phyloP scores from a whole-genome alignment of 1,284 basidiomycete species.

The Leccinum holopus region DNA sequence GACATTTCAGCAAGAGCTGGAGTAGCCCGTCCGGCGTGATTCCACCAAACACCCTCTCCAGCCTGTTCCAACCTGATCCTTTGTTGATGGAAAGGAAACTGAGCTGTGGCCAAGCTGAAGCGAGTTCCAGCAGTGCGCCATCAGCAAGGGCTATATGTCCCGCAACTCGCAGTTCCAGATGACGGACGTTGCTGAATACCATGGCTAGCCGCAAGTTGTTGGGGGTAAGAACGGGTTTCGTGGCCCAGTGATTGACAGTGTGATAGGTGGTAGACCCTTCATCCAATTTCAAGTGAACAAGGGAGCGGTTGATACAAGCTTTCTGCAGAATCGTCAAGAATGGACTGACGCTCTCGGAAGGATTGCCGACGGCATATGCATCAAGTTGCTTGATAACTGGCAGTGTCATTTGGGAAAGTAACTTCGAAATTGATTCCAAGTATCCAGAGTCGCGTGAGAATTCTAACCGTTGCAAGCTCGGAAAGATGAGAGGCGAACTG shows the following conservation, averaged over 20 bases:
- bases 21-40: not conserved
- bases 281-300: not conserved
- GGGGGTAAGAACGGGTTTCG: too few species aligned
- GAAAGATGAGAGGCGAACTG: not conserved
- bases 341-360: not conserved
- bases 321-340: not conserved
- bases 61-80: not conserved
- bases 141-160: not conserved
- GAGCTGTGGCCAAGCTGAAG: not conserved
- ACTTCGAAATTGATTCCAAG: not conserved
- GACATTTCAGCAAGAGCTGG: not conserved
- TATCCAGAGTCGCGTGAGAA: not conserved
- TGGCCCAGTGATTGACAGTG: not conserved
- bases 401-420: not conserved
- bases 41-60: not conserved
- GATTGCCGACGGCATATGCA: rapidly evolving
- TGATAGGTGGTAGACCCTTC: not conserved
- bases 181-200: too few species aligned
- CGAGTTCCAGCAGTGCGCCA: not conserved
- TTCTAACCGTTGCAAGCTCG: not conserved
- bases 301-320: not conserved
- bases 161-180: too few species aligned
- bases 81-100: not conserved
- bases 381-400: not conserved
- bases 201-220: too few species aligned